A percentile compares a stretch with the other conserved stretches of the same genome.
These are phyloP conservation scores for Mitragyna speciosa DNA, from an alignment of 257 asterid genomes.

Conservation along the genomic window DNA sequence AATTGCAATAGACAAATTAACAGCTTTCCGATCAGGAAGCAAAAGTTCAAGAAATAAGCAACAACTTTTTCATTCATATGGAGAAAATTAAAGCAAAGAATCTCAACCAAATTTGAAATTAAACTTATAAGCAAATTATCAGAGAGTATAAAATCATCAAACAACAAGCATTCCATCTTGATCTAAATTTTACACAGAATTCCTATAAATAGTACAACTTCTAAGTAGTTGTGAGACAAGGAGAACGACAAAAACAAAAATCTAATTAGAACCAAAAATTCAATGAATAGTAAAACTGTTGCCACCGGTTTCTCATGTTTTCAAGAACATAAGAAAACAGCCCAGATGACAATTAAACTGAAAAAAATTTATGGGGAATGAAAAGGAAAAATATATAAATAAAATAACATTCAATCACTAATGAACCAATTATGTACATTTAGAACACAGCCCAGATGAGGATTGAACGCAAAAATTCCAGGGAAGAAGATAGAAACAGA, in stretches of 20 bases:
- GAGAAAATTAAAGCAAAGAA: not conserved
- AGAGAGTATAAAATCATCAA: not conserved
- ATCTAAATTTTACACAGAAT: not conserved
- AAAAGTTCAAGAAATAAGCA: not conserved
- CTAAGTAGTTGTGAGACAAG: not conserved
- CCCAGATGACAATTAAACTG: not conserved
- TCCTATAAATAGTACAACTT: too few relatives aligned
- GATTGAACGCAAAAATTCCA: not conserved
- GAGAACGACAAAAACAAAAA: too few relatives aligned
- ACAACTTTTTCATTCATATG: not conserved
- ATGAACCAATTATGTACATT: not conserved
- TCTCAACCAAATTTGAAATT: not conserved
- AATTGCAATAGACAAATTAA: not conserved
- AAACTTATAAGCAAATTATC: not conserved
- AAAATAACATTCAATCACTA: not conserved
- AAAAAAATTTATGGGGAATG: not conserved
- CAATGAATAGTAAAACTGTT: not conserved
- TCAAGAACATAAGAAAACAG: not conserved
- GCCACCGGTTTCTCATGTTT: too few relatives aligned
- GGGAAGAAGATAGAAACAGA: conserved; percentile 7
- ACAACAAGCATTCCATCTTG: not conserved
- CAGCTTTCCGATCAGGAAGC: not conserved
- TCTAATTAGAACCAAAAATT: too few relatives aligned
- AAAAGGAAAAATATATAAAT: not conserved
- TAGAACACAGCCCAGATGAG: not conserved